phyloP scores from a whole-genome alignment of 805 yeast genomes.

The Metschnikowia amazonensis region DNA sequence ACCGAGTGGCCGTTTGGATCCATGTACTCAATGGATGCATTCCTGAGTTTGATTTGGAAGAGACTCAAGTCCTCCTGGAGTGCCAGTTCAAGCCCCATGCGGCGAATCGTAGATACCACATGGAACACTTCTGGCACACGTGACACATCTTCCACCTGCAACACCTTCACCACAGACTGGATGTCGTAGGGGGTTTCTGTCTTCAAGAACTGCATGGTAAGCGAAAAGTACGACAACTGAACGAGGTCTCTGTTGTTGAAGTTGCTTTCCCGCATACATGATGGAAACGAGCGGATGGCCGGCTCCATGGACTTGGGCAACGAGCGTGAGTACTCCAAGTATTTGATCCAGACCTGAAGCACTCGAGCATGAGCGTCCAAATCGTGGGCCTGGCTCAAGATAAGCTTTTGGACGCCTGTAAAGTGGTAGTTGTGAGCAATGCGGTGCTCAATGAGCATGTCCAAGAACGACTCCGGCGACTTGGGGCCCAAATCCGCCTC shows the following conservation, averaged over 20 bases:
- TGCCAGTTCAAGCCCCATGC: slow-evolving; percentile 12
- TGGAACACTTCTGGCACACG: slow-evolving; percentile 19
- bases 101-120: slow-evolving; percentile 19
- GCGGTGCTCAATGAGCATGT: slow-evolving; percentile 25
- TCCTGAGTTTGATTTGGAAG: slow-evolving; percentile 6
- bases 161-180: slow-evolving; percentile 25
- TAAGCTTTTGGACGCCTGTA: slow-evolving; percentile 17
- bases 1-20: slow-evolving; percentile 34
- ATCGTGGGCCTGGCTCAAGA: slow-evolving; percentile 10
- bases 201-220: slow-evolving; percentile 27
- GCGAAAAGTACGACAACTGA: slow-evolving; percentile 34
- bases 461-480: slow-evolving; percentile 21
- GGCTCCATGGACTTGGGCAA: slow-evolving; percentile 8
- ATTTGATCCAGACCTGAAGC: slow-evolving; percentile 33
- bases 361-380: slow-evolving; percentile 21
- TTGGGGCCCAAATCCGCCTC: slow-evolving; percentile 12
- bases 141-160: slow-evolving; percentile 21
- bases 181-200: slow-evolving; percentile 23
- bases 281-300: slow-evolving; percentile 8
- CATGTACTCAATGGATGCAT: slow-evolving; percentile 20
- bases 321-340: slow-evolving; percentile 23
- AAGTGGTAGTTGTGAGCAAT: slow-evolving; percentile 36
- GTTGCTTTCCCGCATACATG: slow-evolving; percentile 12
- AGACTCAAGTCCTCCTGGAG: slow-evolving; percentile 9
- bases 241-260: slow-evolving; percentile 16